Base-by-base conservation (phyloP, 495 filamentous ascomycete species). In the Xylaria telfairii region DNA sequence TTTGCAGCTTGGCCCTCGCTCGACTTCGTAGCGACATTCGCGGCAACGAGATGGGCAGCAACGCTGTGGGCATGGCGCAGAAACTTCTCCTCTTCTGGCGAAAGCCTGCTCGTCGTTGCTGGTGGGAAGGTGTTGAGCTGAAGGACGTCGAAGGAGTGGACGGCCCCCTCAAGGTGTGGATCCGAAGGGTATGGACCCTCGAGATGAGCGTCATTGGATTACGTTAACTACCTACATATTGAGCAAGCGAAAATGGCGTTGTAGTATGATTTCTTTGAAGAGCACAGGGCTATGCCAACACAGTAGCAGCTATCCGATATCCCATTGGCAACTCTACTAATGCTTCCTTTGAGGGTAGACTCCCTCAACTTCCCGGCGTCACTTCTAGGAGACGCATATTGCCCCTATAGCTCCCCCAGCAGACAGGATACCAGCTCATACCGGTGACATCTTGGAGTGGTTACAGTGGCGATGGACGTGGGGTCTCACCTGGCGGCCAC, bases 121-220 rank as follows among this genome's bases (percentile, higher is more conserved):
- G 96, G 96, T 99, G 96, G 96, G 96, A 98, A 79, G 96, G 96
- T 10, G 91, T 98, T n/a, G 95, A 98, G 76, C 84, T 99, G 26
- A 88, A 93, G 21, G 82, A 91, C 66, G 92, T 99, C 17, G 96
- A 97, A 60, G 96, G 96, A 13, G 89, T 98, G 19, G 90, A 97
- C 44, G 96, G 96, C 34, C 92, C 90, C 74, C 83, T 99, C 76
- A 99, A 98, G 81, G 93, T 98, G 70, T 99, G 96, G 96, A 97
- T 98, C 75, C 87, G 96, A 70, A 85, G 96, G 75, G 96, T 99
- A 70, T 99, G 96, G 96, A 99, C 96, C 70, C 85, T 99, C 68
- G 96, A 99, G 88, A 99, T 99, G 96, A 96, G 93, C 81, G 93
- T 97, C 47, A 97, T 97, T 78, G 93, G 93, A 60, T 85, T 97